Conservation (phyloP, 441 rosid species). For the Jatropha podagrica region DNA sequence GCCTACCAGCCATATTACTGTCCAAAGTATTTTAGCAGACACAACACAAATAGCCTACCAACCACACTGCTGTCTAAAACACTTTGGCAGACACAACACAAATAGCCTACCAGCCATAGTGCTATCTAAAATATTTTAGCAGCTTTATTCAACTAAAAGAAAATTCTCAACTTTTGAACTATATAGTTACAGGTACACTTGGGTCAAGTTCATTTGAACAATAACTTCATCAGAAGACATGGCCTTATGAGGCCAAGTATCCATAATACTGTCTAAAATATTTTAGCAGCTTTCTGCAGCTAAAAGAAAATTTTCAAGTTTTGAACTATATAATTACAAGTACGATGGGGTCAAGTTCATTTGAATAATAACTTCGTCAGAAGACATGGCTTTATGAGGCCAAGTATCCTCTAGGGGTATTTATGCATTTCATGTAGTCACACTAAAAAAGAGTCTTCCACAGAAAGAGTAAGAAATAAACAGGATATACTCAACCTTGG, state of each 20-base stretch:
- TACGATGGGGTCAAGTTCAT: background rate
- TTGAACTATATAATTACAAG: no score
- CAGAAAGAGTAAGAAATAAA: background rate
- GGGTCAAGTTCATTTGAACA: no score
- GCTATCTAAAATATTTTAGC: no score
- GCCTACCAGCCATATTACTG: background rate
- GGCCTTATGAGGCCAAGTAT: no score
- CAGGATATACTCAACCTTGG: conserved; percentile 42
- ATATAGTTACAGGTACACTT: background rate
- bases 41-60: background rate
- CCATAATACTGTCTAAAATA: no score
- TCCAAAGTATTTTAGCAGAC: no score
- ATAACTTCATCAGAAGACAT: no score
- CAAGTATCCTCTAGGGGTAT: conserved; percentile 4
- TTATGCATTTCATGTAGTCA: background rate
- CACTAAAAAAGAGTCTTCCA: background rate
- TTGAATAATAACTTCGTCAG: background rate
- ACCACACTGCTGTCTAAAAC: background rate
- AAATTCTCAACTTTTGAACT: background rate
- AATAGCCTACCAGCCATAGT: no score
- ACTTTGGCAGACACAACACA: no score
- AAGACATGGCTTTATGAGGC: background rate
- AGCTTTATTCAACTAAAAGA: background rate
- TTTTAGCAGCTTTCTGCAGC: no score
- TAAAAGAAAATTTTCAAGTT: no score